These are phyloP conservation scores for Phytophthora chlamydospora DNA, from an alignment of 352 stramenopile genomes.

Conservation along the genomic window DNA sequence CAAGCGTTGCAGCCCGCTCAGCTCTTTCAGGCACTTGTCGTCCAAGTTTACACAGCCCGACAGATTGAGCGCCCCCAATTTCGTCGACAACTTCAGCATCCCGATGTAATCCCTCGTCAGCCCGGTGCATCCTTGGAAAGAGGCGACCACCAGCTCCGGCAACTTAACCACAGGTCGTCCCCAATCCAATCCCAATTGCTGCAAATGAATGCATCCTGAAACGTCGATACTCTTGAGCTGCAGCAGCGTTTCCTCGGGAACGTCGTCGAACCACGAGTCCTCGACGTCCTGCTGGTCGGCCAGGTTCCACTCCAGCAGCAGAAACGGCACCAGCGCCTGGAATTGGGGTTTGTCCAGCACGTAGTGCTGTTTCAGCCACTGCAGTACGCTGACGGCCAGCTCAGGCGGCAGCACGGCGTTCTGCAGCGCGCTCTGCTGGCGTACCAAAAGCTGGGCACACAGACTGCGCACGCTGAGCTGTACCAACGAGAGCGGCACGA, in stretches of 20 bases:
- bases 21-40: constrained; percentile 51
- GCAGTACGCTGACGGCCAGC: constrained; percentile 50
- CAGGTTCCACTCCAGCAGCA: constrained; percentile 70
- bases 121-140: constrained; percentile 55
- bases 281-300: constrained; percentile 51
- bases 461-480: constrained; percentile 64
- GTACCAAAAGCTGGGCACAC: constrained; percentile 50
- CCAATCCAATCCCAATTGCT: constrained; percentile 51
- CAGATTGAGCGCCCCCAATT: constrained; percentile 61
- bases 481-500: constrained; percentile 57
- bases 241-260: constrained; percentile 46
- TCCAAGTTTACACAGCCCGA: constrained; percentile 67
- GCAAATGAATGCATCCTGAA: constrained; percentile 56
- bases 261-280: constrained; percentile 71
- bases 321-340: constrained; percentile 49
- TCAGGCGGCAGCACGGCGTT: constrained; percentile 41
- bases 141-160: constrained; percentile 55
- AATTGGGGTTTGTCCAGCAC: constrained; percentile 66
- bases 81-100: constrained; percentile 62
- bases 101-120: constrained; percentile 54
- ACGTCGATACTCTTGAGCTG: constrained; percentile 68
- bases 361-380: constrained; percentile 61
- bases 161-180: constrained; percentile 29
- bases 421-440: constrained; percentile 25
- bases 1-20: constrained; percentile 46